Percentiles rank a stretch among this genome's conserved stretches.
Conservation (phyloP, 106 monocot species). For the Hemerocallis citrina region DNA sequence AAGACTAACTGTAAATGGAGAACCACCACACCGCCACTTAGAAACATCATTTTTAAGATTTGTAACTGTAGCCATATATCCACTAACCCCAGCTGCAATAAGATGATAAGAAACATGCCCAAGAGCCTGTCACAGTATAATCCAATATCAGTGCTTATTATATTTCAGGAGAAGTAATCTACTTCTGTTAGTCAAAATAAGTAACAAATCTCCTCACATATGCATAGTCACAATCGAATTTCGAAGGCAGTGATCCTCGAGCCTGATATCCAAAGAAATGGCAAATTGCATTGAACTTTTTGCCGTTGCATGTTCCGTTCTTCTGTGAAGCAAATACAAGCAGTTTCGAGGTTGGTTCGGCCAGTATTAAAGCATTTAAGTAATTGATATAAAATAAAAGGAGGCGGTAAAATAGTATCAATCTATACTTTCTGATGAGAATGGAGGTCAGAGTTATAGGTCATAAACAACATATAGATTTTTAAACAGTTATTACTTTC, state of each 20-base stretch:
- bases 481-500: too few species aligned
- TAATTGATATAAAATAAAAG: background rate
- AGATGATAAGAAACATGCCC: conserved; percentile 35
- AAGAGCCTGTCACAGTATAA: conserved; percentile 17
- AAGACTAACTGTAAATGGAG: conserved; percentile 27
- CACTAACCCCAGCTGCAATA: conserved; percentile 31
- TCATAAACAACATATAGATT: too few species aligned
- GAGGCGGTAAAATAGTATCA: too few species aligned
- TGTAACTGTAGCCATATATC: conserved; percentile 35
- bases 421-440: too few species aligned
- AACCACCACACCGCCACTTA: conserved; percentile 36
- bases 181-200: background rate
- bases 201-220: conserved; percentile 33
- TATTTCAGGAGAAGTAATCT: background rate
- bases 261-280: conserved; percentile 88
- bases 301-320: conserved; percentile 63
- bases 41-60: conserved; percentile 34
- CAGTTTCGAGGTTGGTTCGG: background rate
- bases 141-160: background rate
- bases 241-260: conserved; percentile 73
- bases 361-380: background rate
- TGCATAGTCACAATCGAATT: conserved; percentile 80
- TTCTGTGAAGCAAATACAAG: conserved; percentile 29
- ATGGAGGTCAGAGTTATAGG: too few species aligned
- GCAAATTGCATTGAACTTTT: conserved; percentile 82